phyloP scores from a whole-genome alignment of 345 rosid species.

The Gossypium longicalyx region DNA sequence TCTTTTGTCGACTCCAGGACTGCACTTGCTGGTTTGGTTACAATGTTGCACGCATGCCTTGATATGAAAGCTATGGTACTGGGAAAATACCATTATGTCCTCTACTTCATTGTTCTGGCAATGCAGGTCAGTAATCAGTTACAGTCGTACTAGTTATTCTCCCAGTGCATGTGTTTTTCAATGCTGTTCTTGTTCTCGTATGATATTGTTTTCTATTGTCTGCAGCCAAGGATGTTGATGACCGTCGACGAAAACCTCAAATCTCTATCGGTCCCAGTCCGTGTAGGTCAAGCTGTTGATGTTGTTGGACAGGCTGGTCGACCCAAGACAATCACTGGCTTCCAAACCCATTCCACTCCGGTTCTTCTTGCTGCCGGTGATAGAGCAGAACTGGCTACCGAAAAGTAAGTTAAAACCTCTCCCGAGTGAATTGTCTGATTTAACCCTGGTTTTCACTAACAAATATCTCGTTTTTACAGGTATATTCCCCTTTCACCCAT shows the following conservation, averaged over 20 bases:
- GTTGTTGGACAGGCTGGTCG: slow-evolving; percentile 98
- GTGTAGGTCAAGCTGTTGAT: slow-evolving; percentile 96
- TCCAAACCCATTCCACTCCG: slow-evolving; percentile 93
- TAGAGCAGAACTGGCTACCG: slow-evolving; percentile 91
- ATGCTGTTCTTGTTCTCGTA: background rate
- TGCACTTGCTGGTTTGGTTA: slow-evolving; percentile 83
- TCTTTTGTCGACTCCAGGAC: slow-evolving; percentile 35
- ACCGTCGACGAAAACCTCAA: slow-evolving; percentile 81
- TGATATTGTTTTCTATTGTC: background rate
- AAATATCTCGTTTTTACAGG: slow-evolving; percentile 31
- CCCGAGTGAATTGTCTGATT: background rate
- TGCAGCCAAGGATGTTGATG: slow-evolving; percentile 92
- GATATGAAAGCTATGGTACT: slow-evolving; percentile 79
- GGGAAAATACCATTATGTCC: slow-evolving; percentile 85
- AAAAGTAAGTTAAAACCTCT: slow-evolving; percentile 48
- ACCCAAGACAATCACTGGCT: slow-evolving; percentile 92
- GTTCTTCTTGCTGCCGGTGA: slow-evolving; percentile 96
- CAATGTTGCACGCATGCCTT: slow-evolving; percentile 79
- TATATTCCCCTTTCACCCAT: slow-evolving; percentile 84
- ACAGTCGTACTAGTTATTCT: background rate
- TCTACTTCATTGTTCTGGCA: slow-evolving; percentile 84
- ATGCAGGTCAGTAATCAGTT: slow-evolving; percentile 65
- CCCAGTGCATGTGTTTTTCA: background rate
- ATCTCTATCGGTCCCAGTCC: slow-evolving; percentile 77
- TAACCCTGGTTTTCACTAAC: background rate